phyloP scores from a whole-genome alignment of 441 rosid genomes.

The Pelargonium myrrhifolium region DNA sequence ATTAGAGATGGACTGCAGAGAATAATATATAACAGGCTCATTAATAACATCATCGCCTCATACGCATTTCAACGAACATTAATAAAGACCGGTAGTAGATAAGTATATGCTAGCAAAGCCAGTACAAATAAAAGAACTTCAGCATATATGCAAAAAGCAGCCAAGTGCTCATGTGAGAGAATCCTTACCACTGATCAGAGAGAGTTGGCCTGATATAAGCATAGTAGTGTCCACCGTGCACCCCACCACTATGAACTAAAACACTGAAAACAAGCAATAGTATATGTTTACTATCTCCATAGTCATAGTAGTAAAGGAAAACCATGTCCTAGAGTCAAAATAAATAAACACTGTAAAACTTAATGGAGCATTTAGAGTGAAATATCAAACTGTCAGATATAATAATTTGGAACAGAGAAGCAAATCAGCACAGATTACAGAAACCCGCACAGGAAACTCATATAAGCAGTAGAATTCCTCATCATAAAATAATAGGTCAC shows the following conservation, averaged over 20 bases:
- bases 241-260: slow-evolving; percentile 75
- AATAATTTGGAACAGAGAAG: background rate
- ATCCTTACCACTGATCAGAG: slow-evolving; percentile 69
- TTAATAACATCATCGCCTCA: background rate
- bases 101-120: background rate
- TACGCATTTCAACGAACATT: background rate
- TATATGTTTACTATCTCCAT: background rate
- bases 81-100: background rate
- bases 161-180: background rate
- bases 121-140: background rate
- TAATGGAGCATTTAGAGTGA: background rate
- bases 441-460: slow-evolving; percentile 3
- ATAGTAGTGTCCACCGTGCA: slow-evolving; percentile 89
- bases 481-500: background rate
- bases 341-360: background rate
- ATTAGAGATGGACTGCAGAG: slow-evolving; percentile 3
- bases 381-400: background rate
- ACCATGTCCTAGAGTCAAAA: background rate
- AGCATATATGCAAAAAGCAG: background rate
- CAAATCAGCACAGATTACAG: background rate
- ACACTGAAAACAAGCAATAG: slow-evolving; percentile 45
- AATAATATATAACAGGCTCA: background rate
- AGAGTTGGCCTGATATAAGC: slow-evolving; percentile 88
- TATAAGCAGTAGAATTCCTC: background rate
- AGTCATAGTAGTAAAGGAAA: background rate